Base-by-base conservation (phyloP, 2,329 filamentous ascomycete species). In the Moelleriella libera region DNA sequence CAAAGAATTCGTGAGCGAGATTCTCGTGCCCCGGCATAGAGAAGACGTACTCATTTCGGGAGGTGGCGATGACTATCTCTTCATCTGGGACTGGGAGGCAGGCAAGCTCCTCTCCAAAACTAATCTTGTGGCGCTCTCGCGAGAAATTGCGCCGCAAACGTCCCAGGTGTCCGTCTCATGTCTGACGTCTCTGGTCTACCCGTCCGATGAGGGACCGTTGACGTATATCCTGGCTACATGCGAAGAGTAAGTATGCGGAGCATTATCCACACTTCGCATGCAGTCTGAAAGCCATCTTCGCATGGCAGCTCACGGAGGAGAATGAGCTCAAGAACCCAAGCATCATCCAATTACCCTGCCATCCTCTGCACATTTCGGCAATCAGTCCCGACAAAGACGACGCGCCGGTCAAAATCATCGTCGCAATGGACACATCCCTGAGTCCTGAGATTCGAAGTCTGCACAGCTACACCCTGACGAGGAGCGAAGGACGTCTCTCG, bases 21-120 rank as follows among this genome's bases (percentile, higher is more conserved):
- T 98, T 42, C 83, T 82, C 57, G 67, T 90, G 14, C 80, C 82
- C 0, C 60, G 60, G 0, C 66, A 64, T 46, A 65, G 70, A 29
- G 71, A 72, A 3, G 72, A 80, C n/a, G 55, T 83, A 1, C 72
- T 98, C 31, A 67, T 97, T 32, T 94, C 88, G 5, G 92, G 87
- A 8, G 90, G 90, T 45, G 92, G 90, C 4, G 90, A 97, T 56
- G 71, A 82, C 49, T 75, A 82, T 52, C 59, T 98, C 8, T 78
- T 83, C 51, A 68, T 89, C 0, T 98, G 89, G 89, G 73, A 89
- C 52, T 98, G 90, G 90, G 65, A 68, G 41, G 65, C 64, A 0
- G 75, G 74, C 12, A 63, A 60, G 14, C 59, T 85, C 30, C 58
- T 81, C 0, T 69, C 73, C 29, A 78, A 70, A 55, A 62, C 74